Evolutionary conservation across 306 rosid species (phyloP).

Genomic region (Cicer chorassanicum): DNA sequence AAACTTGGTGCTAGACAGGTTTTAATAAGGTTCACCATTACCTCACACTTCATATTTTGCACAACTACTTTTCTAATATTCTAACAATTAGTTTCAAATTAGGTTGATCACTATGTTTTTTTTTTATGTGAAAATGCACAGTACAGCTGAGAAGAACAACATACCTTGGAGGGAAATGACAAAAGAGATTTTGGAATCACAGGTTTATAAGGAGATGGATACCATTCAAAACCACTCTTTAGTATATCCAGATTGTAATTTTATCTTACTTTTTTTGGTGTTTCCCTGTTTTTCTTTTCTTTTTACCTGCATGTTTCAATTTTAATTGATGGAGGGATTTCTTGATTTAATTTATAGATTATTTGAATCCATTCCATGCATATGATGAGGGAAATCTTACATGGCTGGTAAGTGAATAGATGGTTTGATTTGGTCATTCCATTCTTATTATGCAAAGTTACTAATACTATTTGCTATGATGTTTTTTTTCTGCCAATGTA

Average conservation of each 20-base stretch:
- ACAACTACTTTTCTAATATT: neutral
- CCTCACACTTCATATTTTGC: neutral
- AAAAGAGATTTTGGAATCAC: conserved; percentile 61
- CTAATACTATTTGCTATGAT: neutral
- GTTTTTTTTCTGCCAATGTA: conserved; percentile 4
- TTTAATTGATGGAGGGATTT: conserved; percentile 38
- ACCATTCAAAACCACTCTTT: conserved; percentile 56
- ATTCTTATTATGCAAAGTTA: conserved; percentile 7
- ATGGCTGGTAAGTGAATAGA: conserved; percentile 60
- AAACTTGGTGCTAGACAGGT: conserved; percentile 69
- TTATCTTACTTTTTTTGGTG: conserved; percentile 25
- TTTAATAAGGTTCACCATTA: conserved; percentile 54
- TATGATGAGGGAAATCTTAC: conserved; percentile 77
- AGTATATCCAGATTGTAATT: conserved; percentile 69
- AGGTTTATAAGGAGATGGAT: conserved; percentile 63
- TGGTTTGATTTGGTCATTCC: conserved; percentile 9
- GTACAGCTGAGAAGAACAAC: conserved; percentile 74
- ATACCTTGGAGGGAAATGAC: conserved; percentile 72
- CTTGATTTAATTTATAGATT: conserved; percentile 54
- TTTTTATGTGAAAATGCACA: conserved; percentile 47
- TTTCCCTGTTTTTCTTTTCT: conserved; percentile 1
- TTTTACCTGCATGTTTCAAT: conserved; percentile 2
- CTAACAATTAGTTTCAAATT: conserved; percentile 45
- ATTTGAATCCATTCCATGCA: conserved; percentile 73
- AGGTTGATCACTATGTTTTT: conserved; percentile 46